Conservation (phyloP, 768 basidiomycete genomes). For the Solioccasus polychromus region DNA sequence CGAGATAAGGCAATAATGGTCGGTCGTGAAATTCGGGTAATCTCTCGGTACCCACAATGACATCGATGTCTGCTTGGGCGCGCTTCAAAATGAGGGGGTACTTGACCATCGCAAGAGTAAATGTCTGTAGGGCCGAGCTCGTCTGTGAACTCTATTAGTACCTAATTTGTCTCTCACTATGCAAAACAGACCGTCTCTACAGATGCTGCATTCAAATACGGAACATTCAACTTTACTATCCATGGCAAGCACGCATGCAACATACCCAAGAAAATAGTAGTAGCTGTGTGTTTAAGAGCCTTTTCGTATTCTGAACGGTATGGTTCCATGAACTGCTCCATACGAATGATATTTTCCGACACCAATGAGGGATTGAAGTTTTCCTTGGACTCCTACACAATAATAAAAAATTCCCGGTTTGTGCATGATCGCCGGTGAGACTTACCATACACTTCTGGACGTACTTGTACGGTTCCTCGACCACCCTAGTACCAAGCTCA, state of each 20-base stretch:
- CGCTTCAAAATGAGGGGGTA: slow-evolving; percentile 12
- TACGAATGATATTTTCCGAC: background rate
- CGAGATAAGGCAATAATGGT: slow-evolving; percentile 4
- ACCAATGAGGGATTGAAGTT: background rate
- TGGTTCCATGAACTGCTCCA: background rate
- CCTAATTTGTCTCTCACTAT: background rate
- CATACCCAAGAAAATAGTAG: background rate
- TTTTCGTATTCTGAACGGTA: background rate
- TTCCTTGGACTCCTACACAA: slow-evolving; percentile 3
- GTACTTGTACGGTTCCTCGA: too few relatives aligned
- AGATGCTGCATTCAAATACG: background rate
- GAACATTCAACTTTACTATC: too few relatives aligned
- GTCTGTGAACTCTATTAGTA: background rate
- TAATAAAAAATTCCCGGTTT: too few relatives aligned
- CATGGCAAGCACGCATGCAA: too few relatives aligned
- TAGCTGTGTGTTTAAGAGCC: background rate
- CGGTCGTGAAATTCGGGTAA: slow-evolving; percentile 7
- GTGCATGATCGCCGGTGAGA: too few relatives aligned
- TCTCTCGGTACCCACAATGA: background rate
- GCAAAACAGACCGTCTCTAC: background rate
- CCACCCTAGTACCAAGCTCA: too few relatives aligned
- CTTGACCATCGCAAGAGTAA: slow-evolving; percentile 11
- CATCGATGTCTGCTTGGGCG: slow-evolving; percentile 11
- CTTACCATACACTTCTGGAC: too few relatives aligned
- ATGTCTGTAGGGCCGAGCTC: background rate